phyloP scores from a whole-genome alignment of 371 early-diverging fungal species.

The Apophysomyces sp. region DNA sequence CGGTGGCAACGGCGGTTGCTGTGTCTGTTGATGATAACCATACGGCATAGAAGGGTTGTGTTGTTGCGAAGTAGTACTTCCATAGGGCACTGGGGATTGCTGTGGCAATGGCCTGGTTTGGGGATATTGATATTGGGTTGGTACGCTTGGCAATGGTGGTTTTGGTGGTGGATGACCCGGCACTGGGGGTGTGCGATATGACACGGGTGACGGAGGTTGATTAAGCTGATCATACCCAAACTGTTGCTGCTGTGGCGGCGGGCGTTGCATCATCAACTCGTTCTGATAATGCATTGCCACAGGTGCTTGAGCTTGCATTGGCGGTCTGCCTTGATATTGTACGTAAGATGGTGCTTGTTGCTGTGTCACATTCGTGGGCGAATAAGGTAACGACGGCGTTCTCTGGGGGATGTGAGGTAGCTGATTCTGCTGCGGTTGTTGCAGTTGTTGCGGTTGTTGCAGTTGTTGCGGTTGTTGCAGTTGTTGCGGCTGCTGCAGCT shows the following conservation, averaged over 20 bases:
- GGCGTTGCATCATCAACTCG: background rate
- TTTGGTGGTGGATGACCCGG: constrained; percentile 26
- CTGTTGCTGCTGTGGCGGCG: constrained; percentile 20
- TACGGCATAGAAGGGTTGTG: constrained; percentile 7
- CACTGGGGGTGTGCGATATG: constrained; percentile 5
- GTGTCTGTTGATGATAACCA: constrained; percentile 15
- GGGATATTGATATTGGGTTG: constrained; percentile 18
- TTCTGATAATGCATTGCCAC: constrained; percentile 5
- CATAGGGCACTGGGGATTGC: constrained; percentile 5
- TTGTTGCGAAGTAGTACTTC: constrained; percentile 16
- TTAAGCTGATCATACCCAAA: constrained; percentile 19
- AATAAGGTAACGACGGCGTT: background rate
- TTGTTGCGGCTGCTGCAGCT: background rate
- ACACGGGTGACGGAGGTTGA: constrained; percentile 23
- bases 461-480: background rate
- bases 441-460: background rate
- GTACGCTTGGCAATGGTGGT: constrained; percentile 10
- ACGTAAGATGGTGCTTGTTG: constrained; percentile 1
- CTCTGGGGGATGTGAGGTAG: background rate
- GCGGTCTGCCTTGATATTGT: constrained; percentile 10
- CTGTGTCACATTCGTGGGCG: background rate
- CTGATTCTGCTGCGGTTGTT: background rate
- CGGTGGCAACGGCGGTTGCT: constrained; percentile 19
- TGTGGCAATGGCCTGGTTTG: constrained; percentile 9
- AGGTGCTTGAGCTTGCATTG: constrained; percentile 6